Evolutionary conservation across 2,329 filamentous ascomycete species (phyloP).

Genomic region (Trichoderma koningii): DNA sequence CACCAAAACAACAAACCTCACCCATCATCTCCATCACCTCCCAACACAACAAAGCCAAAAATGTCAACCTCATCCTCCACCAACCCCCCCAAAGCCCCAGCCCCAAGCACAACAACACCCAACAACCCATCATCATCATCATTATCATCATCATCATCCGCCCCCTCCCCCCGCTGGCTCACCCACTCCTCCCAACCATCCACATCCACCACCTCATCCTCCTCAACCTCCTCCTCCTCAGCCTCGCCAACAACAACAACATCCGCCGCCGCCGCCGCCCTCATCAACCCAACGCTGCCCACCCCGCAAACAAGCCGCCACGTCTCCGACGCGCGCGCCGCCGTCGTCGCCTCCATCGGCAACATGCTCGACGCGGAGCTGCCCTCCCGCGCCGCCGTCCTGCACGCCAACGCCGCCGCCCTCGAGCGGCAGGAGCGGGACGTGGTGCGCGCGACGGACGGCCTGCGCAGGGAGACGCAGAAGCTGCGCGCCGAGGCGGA

Average conservation of each 20-base stretch:
- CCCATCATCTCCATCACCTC: too few relatives aligned
- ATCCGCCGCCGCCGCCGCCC: constrained; percentile 24
- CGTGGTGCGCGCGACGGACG: constrained; percentile 60
- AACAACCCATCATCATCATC: constrained; percentile 1
- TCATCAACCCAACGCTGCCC: constrained; percentile 44
- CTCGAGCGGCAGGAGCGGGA: constrained; percentile 69
- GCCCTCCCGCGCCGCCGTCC: constrained; percentile 64
- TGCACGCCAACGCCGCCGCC: constrained; percentile 68
- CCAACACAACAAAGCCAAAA: too few relatives aligned
- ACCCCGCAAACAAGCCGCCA: constrained; percentile 49
- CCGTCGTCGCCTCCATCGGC: constrained; percentile 64
- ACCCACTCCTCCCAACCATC: neutral
- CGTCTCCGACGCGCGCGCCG: constrained; percentile 59
- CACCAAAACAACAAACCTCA: neutral
- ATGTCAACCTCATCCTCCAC: constrained; percentile 8
- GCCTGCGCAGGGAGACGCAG: constrained; percentile 64
- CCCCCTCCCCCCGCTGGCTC: constrained; percentile 9
- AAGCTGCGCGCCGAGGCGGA: constrained; percentile 65
- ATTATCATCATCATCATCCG: neutral
- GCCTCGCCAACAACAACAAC: neutral
- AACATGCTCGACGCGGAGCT: constrained; percentile 71
- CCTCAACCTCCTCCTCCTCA: neutral
- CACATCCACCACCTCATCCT: constrained; percentile 1
- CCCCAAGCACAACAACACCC: neutral
- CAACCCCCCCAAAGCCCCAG: neutral